Evolutionary conservation across 352 stramenopile genomes (phyloP).

Genomic region (Globisporangium alternatum): DNA sequence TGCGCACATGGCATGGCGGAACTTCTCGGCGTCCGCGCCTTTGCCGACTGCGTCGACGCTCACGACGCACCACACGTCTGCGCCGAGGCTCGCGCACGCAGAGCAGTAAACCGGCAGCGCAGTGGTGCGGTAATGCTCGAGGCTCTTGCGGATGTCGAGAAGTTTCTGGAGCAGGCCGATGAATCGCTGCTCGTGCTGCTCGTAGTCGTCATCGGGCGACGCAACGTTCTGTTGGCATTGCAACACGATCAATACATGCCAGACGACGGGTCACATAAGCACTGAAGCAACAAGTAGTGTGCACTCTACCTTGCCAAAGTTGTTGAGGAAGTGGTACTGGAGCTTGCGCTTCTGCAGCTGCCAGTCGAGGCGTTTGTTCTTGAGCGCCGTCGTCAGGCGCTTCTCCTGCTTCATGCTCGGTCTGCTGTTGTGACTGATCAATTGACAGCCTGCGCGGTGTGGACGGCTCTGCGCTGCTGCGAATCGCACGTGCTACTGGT

Average conservation of each 20-base stretch:
- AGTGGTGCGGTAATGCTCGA: conserved; percentile 61
- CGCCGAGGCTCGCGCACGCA: conserved; percentile 55
- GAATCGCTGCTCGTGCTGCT: conserved; percentile 71
- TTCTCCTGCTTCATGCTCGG: conserved; percentile 19
- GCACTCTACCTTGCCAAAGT: conserved; percentile 44
- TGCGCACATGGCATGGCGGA: conserved; percentile 67
- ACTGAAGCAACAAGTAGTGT: neutral
- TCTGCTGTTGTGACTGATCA: neutral
- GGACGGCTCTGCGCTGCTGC: neutral
- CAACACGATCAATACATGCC: neutral
- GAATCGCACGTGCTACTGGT: neutral
- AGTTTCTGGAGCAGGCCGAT: conserved; percentile 63
- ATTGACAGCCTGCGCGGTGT: neutral
- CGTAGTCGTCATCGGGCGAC: conserved; percentile 59
- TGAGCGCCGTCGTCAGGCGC: conserved; percentile 25
- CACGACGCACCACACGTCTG: conserved; percentile 74
- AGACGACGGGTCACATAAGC: neutral
- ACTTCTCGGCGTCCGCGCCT: conserved; percentile 65
- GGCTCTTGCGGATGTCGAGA: conserved; percentile 66
- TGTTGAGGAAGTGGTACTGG: conserved; percentile 51
- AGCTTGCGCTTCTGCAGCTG: conserved; percentile 58
- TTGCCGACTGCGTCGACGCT: conserved; percentile 61
- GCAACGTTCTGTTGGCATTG: conserved; percentile 32
- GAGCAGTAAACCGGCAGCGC: conserved; percentile 62
- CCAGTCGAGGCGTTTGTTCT: conserved; percentile 45